Base-by-base conservation (phyloP, 345 rosid species). In the Salix viminalis region DNA sequence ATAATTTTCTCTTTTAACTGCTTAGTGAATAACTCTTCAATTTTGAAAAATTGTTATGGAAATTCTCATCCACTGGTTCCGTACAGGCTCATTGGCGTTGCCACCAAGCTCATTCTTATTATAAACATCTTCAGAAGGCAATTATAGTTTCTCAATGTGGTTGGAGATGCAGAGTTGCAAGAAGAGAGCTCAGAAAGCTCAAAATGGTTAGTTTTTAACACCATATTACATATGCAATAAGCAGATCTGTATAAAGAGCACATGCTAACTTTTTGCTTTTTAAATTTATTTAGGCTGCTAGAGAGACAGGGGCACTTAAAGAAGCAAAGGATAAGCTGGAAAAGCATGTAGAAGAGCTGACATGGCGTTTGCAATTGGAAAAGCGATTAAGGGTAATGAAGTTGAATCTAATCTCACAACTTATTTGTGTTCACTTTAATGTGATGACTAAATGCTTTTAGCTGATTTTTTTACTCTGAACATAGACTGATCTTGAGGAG, bases 251-350 rank as follows among this genome's bases (percentile, higher is more conserved):
- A 41, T 19, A 69, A 30, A 41, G 70, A 30, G 6, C 7, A 30
- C 0, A 3, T 71, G 56, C 80, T 71, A 30, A 77, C 30, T 69
- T 70, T 46, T 46, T 46, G 50, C 21, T 71, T 46, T 34, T 65
- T 21, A 30, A 52, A 64, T 37, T 67, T 68, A 48, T 68, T 4
- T 61, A 90, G 94, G 94, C 92, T 84, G 81, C 94, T 74, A 89
- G 92, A 78, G 92, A 90, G 79, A 89, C 94, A 0, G 94, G 94
- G 67, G 94, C 92, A 70, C 90, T 90, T 18, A 87, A 90, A 85
- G 94, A 89, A 79, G 94, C 94, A 72, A 90, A 90, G 81, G 94
- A 90, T 85, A 89, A 88, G 77, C 88, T 90, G 70, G 92, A 89
- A 84, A 89, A 89, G 84, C 83, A 72, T 14, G 94, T 89, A 14